These are phyloP conservation scores for Boletellus ananas DNA, from an alignment of 768 basidiomycete species.

Conservation along the genomic window DNA sequence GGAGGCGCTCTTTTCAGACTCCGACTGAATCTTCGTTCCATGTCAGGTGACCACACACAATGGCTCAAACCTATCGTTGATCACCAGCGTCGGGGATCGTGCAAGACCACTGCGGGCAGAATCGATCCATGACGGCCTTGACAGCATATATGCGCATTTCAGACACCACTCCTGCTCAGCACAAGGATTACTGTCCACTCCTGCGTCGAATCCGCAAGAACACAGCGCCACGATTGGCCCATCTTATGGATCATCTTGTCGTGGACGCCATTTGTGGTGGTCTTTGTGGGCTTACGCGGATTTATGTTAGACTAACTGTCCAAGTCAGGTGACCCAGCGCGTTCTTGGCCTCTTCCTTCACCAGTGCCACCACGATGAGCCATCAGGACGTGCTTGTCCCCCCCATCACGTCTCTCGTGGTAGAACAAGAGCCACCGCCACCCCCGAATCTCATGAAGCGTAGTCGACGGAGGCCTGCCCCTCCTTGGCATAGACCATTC, in stretches of 20 bases:
- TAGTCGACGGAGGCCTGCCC: neutral
- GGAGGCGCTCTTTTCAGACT: conserved; percentile 8
- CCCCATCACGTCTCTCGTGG: conserved; percentile 5
- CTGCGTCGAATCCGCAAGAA: too few species aligned
- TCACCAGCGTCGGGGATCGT: too few species aligned
- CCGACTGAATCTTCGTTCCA: conserved; percentile 12
- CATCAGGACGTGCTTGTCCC: neutral
- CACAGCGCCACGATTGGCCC: too few species aligned
- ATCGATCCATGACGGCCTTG: too few species aligned
- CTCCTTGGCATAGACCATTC: conserved; percentile 11
- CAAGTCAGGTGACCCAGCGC: conserved; percentile 4
- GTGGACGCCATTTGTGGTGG: neutral
- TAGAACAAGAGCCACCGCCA: neutral
- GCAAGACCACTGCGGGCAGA: too few species aligned
- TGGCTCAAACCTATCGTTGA: too few species aligned
- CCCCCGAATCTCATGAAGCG: too few species aligned
- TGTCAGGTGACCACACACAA: conserved; percentile 21
- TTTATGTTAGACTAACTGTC: neutral
- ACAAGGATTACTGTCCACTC: too few species aligned
- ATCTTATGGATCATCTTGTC: neutral
- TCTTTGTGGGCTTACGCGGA: neutral
- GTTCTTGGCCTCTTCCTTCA: neutral
- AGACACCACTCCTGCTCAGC: too few species aligned
- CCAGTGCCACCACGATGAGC: conserved; percentile 12
- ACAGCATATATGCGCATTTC: too few species aligned